Percentiles rank a stretch among this genome's conserved stretches.
Conservation (phyloP, 1,139 yeast genomes). For the Blastobotrys raffinosifermentans region DNA sequence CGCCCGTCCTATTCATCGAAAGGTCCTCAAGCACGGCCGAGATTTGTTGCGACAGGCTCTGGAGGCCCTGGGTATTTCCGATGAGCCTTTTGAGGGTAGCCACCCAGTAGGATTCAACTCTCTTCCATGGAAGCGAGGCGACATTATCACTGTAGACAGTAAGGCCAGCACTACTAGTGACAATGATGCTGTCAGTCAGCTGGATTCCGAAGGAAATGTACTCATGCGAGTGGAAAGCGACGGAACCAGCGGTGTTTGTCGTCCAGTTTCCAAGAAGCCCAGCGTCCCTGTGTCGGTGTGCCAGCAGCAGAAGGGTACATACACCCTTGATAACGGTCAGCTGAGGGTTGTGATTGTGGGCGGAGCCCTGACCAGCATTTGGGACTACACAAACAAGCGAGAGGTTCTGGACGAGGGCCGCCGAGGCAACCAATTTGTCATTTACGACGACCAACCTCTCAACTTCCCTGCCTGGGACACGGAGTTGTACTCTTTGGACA, state of each 20-base stretch:
- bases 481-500: conserved; percentile 75
- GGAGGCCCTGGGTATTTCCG: conserved; percentile 35
- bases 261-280: neutral
- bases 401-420: conserved; percentile 64
- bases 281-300: conserved; percentile 25
- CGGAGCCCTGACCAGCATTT: conserved; percentile 65
- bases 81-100: conserved; percentile 14
- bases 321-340: conserved; percentile 52
- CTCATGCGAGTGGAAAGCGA: conserved; percentile 13
- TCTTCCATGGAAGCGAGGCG: conserved; percentile 63
- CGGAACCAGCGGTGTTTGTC: neutral
- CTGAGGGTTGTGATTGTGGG: conserved; percentile 53
- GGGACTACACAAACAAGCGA: conserved; percentile 53
- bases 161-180: conserved; percentile 1
- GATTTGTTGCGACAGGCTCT: conserved; percentile 51
- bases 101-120: conserved; percentile 41
- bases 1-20: conserved; percentile 71
- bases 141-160: conserved; percentile 41
- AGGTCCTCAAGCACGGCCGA: conserved; percentile 50
- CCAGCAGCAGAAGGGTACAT: conserved; percentile 38
- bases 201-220: conserved; percentile 8
- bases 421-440: conserved; percentile 65
- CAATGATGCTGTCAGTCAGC: conserved; percentile 11
- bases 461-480: conserved; percentile 98
- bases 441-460: conserved; percentile 86